phyloP scores from a whole-genome alignment of 805 yeast genomes.

The Metschnikowia lochheadii region DNA sequence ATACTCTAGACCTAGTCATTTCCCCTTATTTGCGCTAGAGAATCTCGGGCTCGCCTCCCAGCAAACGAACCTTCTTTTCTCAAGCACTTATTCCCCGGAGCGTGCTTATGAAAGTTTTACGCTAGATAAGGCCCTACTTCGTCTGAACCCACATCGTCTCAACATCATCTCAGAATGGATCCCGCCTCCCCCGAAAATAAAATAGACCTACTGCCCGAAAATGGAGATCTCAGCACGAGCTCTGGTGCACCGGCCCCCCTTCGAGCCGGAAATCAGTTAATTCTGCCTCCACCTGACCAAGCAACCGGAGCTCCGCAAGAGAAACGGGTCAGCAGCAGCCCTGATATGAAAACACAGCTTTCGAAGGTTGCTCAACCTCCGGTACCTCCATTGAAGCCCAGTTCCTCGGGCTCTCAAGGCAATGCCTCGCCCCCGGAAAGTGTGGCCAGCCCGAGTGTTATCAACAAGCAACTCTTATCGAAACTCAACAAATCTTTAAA shows the following conservation, averaged over 20 bases:
- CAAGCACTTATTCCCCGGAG: neutral
- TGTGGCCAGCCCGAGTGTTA: constrained; percentile 16
- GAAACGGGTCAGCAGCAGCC: constrained; percentile 1
- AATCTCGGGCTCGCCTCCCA: neutral
- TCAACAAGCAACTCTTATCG: constrained; percentile 31
- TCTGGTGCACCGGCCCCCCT: neutral
- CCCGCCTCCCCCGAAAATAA: neutral
- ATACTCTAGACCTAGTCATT: neutral
- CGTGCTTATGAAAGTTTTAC: neutral
- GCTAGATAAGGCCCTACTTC: neutral
- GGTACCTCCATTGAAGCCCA: neutral
- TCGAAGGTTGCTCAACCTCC: neutral
- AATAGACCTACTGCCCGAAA: constrained; percentile 1
- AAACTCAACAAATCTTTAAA: constrained; percentile 41
- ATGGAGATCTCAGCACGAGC: neutral
- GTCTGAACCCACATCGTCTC: neutral
- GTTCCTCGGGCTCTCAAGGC: neutral
- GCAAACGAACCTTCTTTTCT: neutral
- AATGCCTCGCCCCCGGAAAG: neutral
- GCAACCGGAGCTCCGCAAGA: neutral
- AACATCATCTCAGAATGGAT: constrained; percentile 1
- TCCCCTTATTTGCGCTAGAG: neutral
- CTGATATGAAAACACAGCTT: neutral
- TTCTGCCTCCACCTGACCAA: neutral
- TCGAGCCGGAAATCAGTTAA: neutral